Evolutionary conservation across 148 eudicot species (phyloP).

Genomic region (Rhododendron williamsianum): DNA sequence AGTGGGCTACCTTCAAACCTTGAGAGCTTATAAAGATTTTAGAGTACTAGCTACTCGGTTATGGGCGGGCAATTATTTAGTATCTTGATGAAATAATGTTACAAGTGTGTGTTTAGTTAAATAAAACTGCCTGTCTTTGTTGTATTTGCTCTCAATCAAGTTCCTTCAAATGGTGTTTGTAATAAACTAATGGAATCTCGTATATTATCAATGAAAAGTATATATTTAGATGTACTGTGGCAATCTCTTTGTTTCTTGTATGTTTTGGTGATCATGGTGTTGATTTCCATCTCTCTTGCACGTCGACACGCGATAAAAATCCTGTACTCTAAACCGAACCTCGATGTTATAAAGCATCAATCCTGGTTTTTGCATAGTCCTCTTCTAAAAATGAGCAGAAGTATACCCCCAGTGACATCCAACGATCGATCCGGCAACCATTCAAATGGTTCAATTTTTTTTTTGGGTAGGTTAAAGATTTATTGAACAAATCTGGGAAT

Average conservation of each 20-base stretch:
- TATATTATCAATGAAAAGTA: background rate
- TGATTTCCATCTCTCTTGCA: background rate
- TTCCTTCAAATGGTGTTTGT: background rate
- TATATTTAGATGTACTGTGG: background rate
- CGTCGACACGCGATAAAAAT: background rate
- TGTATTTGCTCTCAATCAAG: background rate
- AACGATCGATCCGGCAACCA: background rate
- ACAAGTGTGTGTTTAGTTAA: background rate
- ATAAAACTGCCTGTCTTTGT: background rate
- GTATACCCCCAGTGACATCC: background rate
- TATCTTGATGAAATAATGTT: background rate
- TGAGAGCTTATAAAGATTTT: background rate
- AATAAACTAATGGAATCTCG: background rate
- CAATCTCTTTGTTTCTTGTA: background rate
- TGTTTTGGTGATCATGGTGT: background rate
- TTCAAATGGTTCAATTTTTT: background rate
- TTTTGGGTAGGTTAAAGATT: too few species aligned
- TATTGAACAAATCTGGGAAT: too few species aligned
- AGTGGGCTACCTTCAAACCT: slow-evolving; percentile 22
- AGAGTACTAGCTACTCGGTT: background rate
- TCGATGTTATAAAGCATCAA: background rate
- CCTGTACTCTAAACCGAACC: background rate
- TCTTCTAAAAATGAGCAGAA: background rate
- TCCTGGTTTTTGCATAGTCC: background rate
- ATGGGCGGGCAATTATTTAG: background rate